Evolutionary conservation across 768 basidiomycete genomes (phyloP).

Genomic region (Kwoniella sp.): DNA sequence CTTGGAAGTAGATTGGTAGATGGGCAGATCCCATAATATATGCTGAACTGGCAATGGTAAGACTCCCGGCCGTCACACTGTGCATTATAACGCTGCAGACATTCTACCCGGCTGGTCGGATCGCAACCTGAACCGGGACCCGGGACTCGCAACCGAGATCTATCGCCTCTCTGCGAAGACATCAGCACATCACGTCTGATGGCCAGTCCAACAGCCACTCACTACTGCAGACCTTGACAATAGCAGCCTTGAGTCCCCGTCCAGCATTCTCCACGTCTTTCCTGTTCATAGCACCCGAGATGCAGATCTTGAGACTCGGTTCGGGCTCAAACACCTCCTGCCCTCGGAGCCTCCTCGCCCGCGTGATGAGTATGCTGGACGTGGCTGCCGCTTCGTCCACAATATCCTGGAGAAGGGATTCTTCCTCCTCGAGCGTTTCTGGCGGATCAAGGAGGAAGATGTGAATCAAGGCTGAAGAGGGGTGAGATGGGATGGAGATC

Average conservation of each 20-base stretch:
- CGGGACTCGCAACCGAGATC: neutral
- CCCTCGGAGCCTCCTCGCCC: slow-evolving; percentile 71
- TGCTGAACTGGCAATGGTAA: no score
- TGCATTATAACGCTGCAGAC: no score
- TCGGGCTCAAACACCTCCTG: slow-evolving; percentile 78
- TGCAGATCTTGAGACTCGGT: slow-evolving; percentile 78
- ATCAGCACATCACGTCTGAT: neutral
- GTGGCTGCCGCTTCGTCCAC: slow-evolving; percentile 79
- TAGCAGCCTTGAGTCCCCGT: slow-evolving; percentile 64
- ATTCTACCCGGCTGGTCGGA: no score
- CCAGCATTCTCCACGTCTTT: slow-evolving; percentile 92
- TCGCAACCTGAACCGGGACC: no score
- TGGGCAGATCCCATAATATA: no score
- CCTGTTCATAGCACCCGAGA: slow-evolving; percentile 71
- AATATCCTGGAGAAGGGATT: slow-evolving; percentile 78
- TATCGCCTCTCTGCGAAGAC: neutral
- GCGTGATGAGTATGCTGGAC: slow-evolving; percentile 73
- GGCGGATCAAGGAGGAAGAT: slow-evolving; percentile 57
- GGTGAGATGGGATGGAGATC: slow-evolving; percentile 79
- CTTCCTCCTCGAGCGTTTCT: slow-evolving; percentile 57
- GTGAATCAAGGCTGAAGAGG: slow-evolving; percentile 82
- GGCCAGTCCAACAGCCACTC: no score
- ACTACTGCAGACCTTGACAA: slow-evolving; percentile 66
- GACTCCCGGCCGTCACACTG: no score
- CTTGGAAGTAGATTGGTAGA: no score